Evolutionary conservation across 2,329 filamentous ascomycete species (phyloP), one percentile per base, ranked within the genome.

Genomic region (Eutypa lata): DNA sequence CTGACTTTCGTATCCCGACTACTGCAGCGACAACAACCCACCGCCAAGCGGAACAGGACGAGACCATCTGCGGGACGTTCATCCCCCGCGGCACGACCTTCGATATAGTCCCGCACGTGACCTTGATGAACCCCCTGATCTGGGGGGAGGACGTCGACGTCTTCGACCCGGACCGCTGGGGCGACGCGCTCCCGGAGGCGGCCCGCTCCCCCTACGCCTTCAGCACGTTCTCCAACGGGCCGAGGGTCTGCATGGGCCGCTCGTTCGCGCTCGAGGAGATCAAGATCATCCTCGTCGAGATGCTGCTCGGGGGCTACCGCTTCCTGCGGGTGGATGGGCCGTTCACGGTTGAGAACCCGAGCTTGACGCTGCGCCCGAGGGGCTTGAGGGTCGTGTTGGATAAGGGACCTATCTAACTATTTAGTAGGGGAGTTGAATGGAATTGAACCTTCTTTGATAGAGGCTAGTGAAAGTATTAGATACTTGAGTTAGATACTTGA

Each of bases 121-220:
- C 71, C 18, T 68, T 72, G 56, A 60, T 65, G 6, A 68, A 70
- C 54, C 67, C 68, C 1, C 47, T 52, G 0, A 63, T 75, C 46
- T 76, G 73, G 74, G 73, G 72, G 1, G 54, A 62, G 0, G 67
- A 72, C 26, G 71, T 65, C 4, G 61, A 66, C 28, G 61, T 65
- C 18, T 72, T 74, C 50, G 61, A 68, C 18, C 73, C 72, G 1
- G 66, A 69, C 19, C 67, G 73, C 42, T 75, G 73, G 73, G 50
- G 58, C 44, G 26, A 56, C 45, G 26, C 26, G 26, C 52, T 63
- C 52, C 57, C 59, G 21, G 55, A 55, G 7, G 62, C 61, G 1
- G 61, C 64, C 35, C 57, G 57, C 10, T 63, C 55, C 11, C 68
- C 65, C 11, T 69, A 65, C 43, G 63, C 65, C 6, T 64, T 66